Evolutionary conservation across 371 early-diverging fungal genomes (phyloP), one percentile per base, ranked within the genome.

Genomic region (Rhizopus delemar): DNA sequence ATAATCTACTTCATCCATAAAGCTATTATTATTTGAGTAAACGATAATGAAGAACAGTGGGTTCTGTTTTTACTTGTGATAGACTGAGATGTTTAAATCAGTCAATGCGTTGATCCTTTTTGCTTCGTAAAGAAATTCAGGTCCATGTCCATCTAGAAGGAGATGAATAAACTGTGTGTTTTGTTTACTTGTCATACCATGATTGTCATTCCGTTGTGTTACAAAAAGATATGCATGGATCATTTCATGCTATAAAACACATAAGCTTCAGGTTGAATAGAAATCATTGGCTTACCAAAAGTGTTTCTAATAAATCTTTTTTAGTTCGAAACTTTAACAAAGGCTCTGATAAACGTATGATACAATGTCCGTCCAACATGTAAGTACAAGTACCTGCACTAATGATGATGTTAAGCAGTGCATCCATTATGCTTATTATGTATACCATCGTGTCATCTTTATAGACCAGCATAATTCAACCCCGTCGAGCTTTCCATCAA

Each of bases 201-300:
- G 77, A 38, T 81, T 76, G 52, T 60, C 63, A 33, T 71, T 75
- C 13, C 63, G 70, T 39, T 75, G 59, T 6, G 82, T 86, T 0
- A 88, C 65, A 68, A 88, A 90, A 5, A 85, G 60, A 22, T 82
- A 78, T 3, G 88, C 89, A 60, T 84, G 84, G 31, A 81, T 82
- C 80, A 81, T 82, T 59, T 81, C 81, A 41, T 80, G 80, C 71
- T 22, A 22, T 22, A 22, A 0, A 22, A 22, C 22, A 22, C 22
- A 22, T 78, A 54, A 51, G 68, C 9, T 16, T 50, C 46, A 28
- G 43, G 13, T 41, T 45, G 28, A 41, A 36, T 36, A 15, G 38
- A 5, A 34, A 29, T 31, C 35, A 46, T n/a, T 28, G 41, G 5
- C 51, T 50, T 66, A 65, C 66, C 45, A 87, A 56, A 3, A 85